Evolutionary conservation across 768 basidiomycete species (phyloP).

Genomic region (Boletus tomentosulus): DNA sequence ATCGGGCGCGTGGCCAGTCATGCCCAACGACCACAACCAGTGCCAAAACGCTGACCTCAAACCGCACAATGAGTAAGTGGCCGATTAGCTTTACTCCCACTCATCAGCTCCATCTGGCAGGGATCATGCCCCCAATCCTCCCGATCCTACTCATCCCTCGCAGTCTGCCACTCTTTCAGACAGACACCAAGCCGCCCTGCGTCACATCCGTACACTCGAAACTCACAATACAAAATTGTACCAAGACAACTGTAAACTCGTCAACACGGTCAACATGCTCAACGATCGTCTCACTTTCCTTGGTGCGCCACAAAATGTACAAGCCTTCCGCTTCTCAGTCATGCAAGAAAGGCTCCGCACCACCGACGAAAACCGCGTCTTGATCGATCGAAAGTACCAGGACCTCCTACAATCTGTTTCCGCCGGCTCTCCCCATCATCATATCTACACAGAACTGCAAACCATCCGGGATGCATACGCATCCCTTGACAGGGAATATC

Average conservation of each 20-base stretch:
- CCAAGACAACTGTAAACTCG: slow-evolving; percentile 36
- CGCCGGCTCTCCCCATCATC: slow-evolving; percentile 13
- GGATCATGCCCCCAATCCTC: background rate
- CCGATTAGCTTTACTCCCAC: background rate
- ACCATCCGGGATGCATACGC: slow-evolving; percentile 14
- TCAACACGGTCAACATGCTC: slow-evolving; percentile 26
- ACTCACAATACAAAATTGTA: slow-evolving; percentile 32
- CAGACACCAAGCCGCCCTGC: slow-evolving; percentile 17
- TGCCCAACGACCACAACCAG: background rate
- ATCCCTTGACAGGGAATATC: slow-evolving; percentile 21
- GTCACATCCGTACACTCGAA: slow-evolving; percentile 32
- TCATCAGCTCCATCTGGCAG: background rate
- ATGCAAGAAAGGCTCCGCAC: slow-evolving; percentile 26
- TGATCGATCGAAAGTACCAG: slow-evolving; percentile 23
- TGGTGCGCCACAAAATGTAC: slow-evolving; percentile 14
- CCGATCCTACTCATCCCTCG: slow-evolving; percentile 38
- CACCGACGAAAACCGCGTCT: slow-evolving; percentile 16
- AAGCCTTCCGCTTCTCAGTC: slow-evolving; percentile 15
- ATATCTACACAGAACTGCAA: slow-evolving; percentile 18
- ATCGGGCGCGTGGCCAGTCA: background rate
- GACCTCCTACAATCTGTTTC: slow-evolving; percentile 18
- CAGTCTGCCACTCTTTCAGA: slow-evolving; percentile 40
- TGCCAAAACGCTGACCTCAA: no score
- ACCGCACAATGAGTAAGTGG: background rate
- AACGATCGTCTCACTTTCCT: slow-evolving; percentile 27